Evolutionary conservation across 805 yeast species (phyloP).

Genomic region (Saturnispora galanensis): DNA sequence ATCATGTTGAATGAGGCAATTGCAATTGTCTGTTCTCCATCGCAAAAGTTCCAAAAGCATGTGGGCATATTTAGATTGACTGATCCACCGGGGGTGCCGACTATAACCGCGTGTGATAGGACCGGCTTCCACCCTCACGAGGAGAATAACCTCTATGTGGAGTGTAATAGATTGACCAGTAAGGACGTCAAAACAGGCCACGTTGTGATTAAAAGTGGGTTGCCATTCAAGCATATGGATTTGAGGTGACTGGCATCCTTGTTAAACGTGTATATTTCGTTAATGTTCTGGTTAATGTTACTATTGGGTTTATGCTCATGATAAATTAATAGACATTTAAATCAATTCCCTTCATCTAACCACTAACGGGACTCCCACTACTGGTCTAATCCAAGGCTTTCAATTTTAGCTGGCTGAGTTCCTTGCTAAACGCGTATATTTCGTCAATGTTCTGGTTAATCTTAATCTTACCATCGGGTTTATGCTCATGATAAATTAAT

Average conservation of each 20-base stretch:
- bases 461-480: too few relatives aligned
- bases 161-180: slow-evolving; percentile 29
- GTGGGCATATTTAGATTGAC: slow-evolving; percentile 53
- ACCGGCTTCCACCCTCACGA: slow-evolving; percentile 56
- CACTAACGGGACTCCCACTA: too few relatives aligned
- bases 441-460: too few relatives aligned
- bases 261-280: background rate
- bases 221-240: slow-evolving; percentile 43
- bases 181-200: slow-evolving; percentile 34
- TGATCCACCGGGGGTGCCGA: slow-evolving; percentile 54
- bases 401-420: slow-evolving; percentile 29
- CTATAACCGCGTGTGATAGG: slow-evolving; percentile 40
- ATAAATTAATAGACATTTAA: background rate
- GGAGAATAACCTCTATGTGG: slow-evolving; percentile 39
- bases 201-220: slow-evolving; percentile 33
- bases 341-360: too few relatives aligned
- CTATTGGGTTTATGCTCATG: background rate
- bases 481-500: background rate
- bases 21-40: slow-evolving; percentile 58
- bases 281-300: too few relatives aligned
- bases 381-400: too few relatives aligned
- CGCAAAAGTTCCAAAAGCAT: slow-evolving; percentile 30
- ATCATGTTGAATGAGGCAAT: slow-evolving; percentile 61
- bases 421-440: background rate
- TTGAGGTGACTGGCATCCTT: slow-evolving; percentile 25